phyloP scores from a whole-genome alignment of 768 basidiomycete genomes.

The Mycena rosella region DNA sequence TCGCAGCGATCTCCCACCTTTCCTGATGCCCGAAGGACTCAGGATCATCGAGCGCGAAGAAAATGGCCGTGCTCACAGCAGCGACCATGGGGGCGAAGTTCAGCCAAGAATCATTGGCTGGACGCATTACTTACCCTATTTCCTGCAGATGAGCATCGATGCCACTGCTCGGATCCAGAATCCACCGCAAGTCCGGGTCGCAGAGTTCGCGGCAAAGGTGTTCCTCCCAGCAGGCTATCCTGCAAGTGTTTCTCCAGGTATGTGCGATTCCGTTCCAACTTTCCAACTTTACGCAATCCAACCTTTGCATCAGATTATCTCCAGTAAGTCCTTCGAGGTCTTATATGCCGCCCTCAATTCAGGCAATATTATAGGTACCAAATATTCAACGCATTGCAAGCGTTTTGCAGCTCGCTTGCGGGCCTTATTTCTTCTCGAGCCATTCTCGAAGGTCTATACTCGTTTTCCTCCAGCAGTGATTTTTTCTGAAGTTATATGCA shows the following conservation, averaged over 20 bases:
- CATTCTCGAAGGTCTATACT: constrained; percentile 68
- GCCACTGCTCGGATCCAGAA: neutral
- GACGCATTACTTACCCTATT: constrained; percentile 10
- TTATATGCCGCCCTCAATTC: constrained; percentile 4
- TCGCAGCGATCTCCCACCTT: neutral
- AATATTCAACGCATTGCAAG: constrained; percentile 73
- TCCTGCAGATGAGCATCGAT: constrained; percentile 4
- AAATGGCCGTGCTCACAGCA: constrained; percentile 19
- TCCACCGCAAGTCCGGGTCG: neutral
- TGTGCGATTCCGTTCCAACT: neutral
- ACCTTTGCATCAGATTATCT: constrained; percentile 61
- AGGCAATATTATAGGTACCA: constrained; percentile 64
- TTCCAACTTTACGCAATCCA: neutral
- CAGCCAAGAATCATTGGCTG: constrained; percentile 5
- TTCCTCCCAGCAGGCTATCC: constrained; percentile 78
- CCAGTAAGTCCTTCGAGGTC: constrained; percentile 50
- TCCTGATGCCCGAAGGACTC: constrained; percentile 6
- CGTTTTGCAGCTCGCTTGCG: constrained; percentile 77
- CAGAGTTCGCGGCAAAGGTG: constrained; percentile 56
- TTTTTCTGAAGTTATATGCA: neutral
- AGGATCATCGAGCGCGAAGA: constrained; percentile 29
- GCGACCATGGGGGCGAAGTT: constrained; percentile 27
- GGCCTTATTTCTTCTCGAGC: constrained; percentile 75
- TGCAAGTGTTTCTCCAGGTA: constrained; percentile 70
- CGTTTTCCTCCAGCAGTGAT: neutral